A percentile compares a stretch with the other conserved stretches of the same genome.
Conservation (phyloP, 2,329 filamentous ascomycete genomes). For the Colletotrichum navitas region DNA sequence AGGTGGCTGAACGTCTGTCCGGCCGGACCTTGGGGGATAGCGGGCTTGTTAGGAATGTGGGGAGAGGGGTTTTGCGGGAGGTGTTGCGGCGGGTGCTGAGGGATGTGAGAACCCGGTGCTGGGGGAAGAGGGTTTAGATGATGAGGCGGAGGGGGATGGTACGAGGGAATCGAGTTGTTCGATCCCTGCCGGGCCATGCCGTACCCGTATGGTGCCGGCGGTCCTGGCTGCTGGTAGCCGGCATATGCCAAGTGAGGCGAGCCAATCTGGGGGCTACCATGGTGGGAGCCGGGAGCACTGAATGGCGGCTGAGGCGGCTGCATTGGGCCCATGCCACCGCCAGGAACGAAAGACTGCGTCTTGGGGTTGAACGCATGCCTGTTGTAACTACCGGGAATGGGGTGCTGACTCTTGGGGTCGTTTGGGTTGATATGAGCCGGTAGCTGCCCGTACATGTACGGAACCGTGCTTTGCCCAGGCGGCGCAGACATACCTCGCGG, state of each 20-base stretch:
- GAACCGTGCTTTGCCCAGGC: conserved; percentile 53
- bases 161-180: conserved; percentile 65
- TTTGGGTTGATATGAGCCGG: conserved; percentile 77
- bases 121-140: conserved; percentile 56
- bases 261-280: conserved; percentile 66
- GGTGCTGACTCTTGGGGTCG: conserved; percentile 82
- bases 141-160: conserved; percentile 58
- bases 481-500: conserved; percentile 48
- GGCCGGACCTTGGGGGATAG: conserved; percentile 56
- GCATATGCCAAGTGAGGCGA: conserved; percentile 64
- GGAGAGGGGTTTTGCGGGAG: conserved; percentile 57
- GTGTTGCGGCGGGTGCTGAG: conserved; percentile 56
- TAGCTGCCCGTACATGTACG: conserved; percentile 85
- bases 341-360: conserved; percentile 90
- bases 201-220: conserved; percentile 64
- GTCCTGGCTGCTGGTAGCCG: conserved; percentile 60
- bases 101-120: conserved; percentile 50
- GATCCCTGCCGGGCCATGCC: conserved; percentile 70
- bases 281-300: conserved; percentile 62
- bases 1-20: conserved; percentile 65
- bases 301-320: conserved; percentile 63
- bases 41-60: conserved; percentile 62
- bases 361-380: conserved; percentile 93
- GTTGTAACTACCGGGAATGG: conserved; percentile 86
- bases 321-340: conserved; percentile 59